These are phyloP conservation scores for Fistulina hepatica DNA, from an alignment of 1,284 basidiomycete species.

Conservation along the genomic window DNA sequence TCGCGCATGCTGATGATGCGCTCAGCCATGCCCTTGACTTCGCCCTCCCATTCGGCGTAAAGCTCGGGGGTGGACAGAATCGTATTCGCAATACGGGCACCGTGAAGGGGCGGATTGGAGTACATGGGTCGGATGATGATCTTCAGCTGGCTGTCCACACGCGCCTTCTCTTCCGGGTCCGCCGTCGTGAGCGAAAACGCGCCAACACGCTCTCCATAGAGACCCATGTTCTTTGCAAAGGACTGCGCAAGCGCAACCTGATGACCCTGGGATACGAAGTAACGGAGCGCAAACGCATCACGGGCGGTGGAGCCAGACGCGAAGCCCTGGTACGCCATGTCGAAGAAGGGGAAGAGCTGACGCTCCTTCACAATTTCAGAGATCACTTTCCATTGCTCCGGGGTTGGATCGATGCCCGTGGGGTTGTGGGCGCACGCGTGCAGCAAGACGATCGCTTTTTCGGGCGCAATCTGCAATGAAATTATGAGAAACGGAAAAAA, in stretches of 20 bases:
- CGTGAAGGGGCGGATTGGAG: constrained; percentile 96
- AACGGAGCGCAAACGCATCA: constrained; percentile 91
- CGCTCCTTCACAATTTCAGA: constrained; percentile 83
- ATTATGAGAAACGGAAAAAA: constrained; percentile 4
- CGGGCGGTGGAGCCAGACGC: constrained; percentile 82
- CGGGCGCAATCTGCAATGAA: constrained; percentile 53
- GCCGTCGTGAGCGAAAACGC: constrained; percentile 81
- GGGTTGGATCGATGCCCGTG: constrained; percentile 93
- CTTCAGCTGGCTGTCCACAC: constrained; percentile 90
- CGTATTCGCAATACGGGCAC: constrained; percentile 82
- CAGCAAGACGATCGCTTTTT: constrained; percentile 72
- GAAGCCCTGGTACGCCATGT: constrained; percentile 97
- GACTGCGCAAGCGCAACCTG: constrained; percentile 84
- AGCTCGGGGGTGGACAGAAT: constrained; percentile 73
- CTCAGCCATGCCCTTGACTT: constrained; percentile 93
- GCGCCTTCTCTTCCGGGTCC: constrained; percentile 74
- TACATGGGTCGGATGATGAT: constrained; percentile 97
- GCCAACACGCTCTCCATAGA: constrained; percentile 95
- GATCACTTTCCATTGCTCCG: constrained; percentile 88
- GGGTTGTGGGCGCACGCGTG: constrained; percentile 98
- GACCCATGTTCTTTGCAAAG: constrained; percentile 99
- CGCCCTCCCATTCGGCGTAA: constrained; percentile 81
- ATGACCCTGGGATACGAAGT: constrained; percentile 87
- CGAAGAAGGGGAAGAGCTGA: constrained; percentile 87
- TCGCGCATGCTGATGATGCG: constrained; percentile 95